A percentile compares a stretch with the other conserved stretches of the same genome.
phyloP scores from a whole-genome alignment of 2,329 filamentous ascomycete genomes.

The Aureobasidium sp. region DNA sequence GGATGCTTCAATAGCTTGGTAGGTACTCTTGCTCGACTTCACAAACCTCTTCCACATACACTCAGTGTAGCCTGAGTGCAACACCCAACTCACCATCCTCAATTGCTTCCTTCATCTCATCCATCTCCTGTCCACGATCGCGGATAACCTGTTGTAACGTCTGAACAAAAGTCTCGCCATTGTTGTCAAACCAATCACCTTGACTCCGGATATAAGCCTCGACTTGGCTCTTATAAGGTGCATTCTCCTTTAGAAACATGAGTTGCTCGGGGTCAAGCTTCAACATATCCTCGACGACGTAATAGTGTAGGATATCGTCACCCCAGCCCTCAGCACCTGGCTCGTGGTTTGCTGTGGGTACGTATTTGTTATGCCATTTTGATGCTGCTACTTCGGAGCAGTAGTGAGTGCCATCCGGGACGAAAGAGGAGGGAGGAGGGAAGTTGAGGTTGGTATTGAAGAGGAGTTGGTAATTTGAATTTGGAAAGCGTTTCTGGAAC shows the following conservation, averaged over 20 bases:
- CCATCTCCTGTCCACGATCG: conserved; percentile 47
- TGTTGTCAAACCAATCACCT: conserved; percentile 57
- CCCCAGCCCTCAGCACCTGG: conserved; percentile 56
- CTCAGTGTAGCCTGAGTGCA: conserved; percentile 19
- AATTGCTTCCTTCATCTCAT: conserved; percentile 57
- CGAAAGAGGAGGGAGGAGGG: conserved; percentile 28
- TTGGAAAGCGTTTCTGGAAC: conserved; percentile 50
- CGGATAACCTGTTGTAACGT: conserved; percentile 51
- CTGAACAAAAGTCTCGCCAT: conserved; percentile 55
- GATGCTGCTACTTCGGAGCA: not conserved
- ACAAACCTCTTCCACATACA: no score
- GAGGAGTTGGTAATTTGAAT: conserved; percentile 41
- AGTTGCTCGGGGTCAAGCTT: conserved; percentile 56
- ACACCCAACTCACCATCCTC: conserved; percentile 66
- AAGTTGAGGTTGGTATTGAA: conserved; percentile 50
- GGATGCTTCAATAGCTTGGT: no score
- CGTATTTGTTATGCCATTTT: conserved; percentile 17
- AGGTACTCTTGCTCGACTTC: no score
- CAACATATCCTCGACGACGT: conserved; percentile 57
- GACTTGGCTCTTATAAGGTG: conserved; percentile 50
- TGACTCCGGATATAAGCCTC: conserved; percentile 45
- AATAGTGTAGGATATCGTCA: conserved; percentile 57
- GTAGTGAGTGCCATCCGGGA: conserved; percentile 14
- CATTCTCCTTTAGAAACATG: conserved; percentile 50
- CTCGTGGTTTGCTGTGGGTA: conserved; percentile 19